Evolutionary conservation across 306 rosid species (phyloP), one percentile per base, ranked within the genome.

Genomic region (Ceratonia siliqua): DNA sequence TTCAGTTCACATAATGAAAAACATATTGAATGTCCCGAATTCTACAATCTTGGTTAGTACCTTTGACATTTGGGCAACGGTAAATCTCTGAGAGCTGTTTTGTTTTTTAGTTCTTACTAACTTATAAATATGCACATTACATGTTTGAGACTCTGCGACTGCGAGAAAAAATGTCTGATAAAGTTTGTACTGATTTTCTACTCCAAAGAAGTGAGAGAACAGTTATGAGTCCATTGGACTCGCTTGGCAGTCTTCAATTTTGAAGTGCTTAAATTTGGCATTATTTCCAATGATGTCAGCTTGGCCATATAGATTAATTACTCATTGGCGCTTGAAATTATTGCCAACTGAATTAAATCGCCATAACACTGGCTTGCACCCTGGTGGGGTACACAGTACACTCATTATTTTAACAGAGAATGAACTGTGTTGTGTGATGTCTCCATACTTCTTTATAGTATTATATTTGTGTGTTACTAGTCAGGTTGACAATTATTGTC

Each of bases 401-500:
- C 0, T 18, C 33, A 56, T 66, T 43, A 28, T 69, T 28, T 46
- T 30, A 18, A 13, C 32, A 54, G 25, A 43, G 28, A 66, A 52
- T 17, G 67, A 35, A 38, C 25, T 7, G 25, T 33, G 33, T 32
- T 18, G 27, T 43, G 59, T 14, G n/a, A n/a, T n/a, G n/a, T n/a
- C n/a, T n/a, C n/a, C n/a, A n/a, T n/a, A n/a, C n/a, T n/a, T n/a
- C n/a, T n/a, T n/a, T n/a, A n/a, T n/a, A n/a, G n/a, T n/a, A n/a
- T n/a, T n/a, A n/a, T n/a, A n/a, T 75, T 28, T 71, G 15, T 36
- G 32, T 49, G 36, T 77, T 61, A 21, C 66, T 22, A 46, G 81
- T 80, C 62, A 13, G 30, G 45, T 28, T 66, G 71, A 69, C 69
- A 54, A 78, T 86, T 75, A 77, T 86, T 73, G 62, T 27, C 85